These are phyloP conservation scores for Pleurotus salmoneostramineus DNA, from an alignment of 768 basidiomycete species.

Conservation along the genomic window DNA sequence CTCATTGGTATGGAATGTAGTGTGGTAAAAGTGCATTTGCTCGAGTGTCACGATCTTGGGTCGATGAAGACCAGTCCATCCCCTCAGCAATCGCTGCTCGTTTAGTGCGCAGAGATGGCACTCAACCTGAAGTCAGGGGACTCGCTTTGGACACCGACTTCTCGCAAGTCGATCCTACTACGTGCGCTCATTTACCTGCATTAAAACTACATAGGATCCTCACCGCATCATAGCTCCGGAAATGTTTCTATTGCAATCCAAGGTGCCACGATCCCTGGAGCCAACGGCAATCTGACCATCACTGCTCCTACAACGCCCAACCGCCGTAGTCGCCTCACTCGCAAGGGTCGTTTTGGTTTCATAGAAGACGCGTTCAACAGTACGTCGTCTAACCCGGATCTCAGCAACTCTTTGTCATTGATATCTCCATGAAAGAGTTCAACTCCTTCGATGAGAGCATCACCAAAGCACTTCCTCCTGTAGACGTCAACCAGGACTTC, in stretches of 20 bases:
- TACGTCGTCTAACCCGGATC: not conserved
- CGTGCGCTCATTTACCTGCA: conserved; percentile 11
- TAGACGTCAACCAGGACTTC: conserved; percentile 17
- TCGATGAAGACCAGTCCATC: conserved; percentile 39
- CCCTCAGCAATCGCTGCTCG: conserved; percentile 23
- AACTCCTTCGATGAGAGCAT: conserved; percentile 16
- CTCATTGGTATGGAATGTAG: conserved; percentile 15
- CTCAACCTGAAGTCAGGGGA: conserved; percentile 30
- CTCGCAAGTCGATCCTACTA: conserved; percentile 19
- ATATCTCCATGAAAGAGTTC: conserved; percentile 7
- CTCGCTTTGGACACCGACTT: conserved; percentile 39
- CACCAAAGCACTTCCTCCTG: conserved; percentile 16
- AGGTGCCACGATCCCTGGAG: conserved; percentile 15
- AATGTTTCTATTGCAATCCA: conserved; percentile 12
- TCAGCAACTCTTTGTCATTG: too few species aligned
- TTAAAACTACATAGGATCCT: not conserved
- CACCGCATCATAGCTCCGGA: not conserved
- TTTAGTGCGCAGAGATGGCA: conserved; percentile 28
- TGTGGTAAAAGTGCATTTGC: conserved; percentile 38
- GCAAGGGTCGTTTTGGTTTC: conserved; percentile 13
- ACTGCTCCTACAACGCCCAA: conserved; percentile 8
- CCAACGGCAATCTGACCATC: conserved; percentile 13
- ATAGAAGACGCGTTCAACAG: conserved; percentile 12
- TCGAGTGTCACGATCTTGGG: conserved; percentile 36
- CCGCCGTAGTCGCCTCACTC: conserved; percentile 12